phyloP scores from a whole-genome alignment of 2,329 filamentous ascomycete species.

The Colletotrichum cereale region DNA sequence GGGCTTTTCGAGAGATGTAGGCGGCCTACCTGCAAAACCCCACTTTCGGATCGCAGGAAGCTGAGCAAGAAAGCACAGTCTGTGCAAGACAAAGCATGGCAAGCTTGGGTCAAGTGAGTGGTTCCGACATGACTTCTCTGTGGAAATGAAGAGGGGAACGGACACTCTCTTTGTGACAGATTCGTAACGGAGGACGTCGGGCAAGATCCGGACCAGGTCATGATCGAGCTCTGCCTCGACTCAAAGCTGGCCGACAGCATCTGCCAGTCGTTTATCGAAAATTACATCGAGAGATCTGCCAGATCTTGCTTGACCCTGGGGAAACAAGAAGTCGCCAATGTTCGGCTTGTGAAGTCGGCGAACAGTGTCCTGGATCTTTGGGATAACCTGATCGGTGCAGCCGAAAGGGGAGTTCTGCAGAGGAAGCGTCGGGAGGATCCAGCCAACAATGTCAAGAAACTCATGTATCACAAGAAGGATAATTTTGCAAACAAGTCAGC shows the following conservation, averaged over 20 bases:
- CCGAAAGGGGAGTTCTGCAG: slow-evolving; percentile 5
- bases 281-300: background rate
- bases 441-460: slow-evolving; percentile 5
- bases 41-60: slow-evolving; percentile 2
- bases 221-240: background rate
- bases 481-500: slow-evolving; percentile 2
- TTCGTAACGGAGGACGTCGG: background rate
- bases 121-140: background rate
- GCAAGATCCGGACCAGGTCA: background rate
- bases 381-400: slow-evolving; percentile 1
- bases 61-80: background rate
- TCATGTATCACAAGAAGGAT: slow-evolving; percentile 19
- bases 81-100: slow-evolving; percentile 1
- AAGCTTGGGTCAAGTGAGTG: slow-evolving; percentile 3
- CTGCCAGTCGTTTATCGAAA: slow-evolving; percentile 6
- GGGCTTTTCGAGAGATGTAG: slow-evolving; percentile 2
- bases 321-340: slow-evolving; percentile 4
- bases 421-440: slow-evolving; percentile 3
- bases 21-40: background rate
- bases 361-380: slow-evolving; percentile 16
- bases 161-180: background rate
- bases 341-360: slow-evolving; percentile 6
- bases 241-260: slow-evolving; percentile 4
- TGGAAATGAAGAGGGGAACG: background rate
- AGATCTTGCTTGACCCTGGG: slow-evolving; percentile 8